These are phyloP conservation scores for Candida dubliniensis DNA, from an alignment of 1,139 yeast species.

Conservation along the genomic window DNA sequence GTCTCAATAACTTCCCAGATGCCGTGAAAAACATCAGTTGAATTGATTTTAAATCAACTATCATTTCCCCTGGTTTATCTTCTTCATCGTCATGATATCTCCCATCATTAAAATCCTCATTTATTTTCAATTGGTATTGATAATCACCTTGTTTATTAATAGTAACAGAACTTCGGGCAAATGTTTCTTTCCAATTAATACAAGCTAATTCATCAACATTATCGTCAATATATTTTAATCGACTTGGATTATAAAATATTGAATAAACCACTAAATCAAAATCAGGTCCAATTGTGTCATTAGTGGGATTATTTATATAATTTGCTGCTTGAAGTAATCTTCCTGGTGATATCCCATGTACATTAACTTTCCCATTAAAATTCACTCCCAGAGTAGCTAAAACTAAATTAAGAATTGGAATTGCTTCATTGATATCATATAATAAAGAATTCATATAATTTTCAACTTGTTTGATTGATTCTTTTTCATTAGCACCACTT, in stretches of 20 bases:
- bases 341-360: constrained; percentile 63
- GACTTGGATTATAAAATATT: constrained; percentile 62
- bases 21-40: constrained; percentile 68
- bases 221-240: constrained; percentile 36
- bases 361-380: constrained; percentile 46
- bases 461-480: constrained; percentile 50
- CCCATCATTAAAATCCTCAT: constrained; percentile 69
- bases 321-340: constrained; percentile 65
- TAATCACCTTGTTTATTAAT: constrained; percentile 30
- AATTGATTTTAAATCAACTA: constrained; percentile 44
- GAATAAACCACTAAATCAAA: constrained; percentile 63
- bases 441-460: constrained; percentile 49
- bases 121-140: constrained; percentile 46
- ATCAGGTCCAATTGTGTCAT: constrained; percentile 52
- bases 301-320: constrained; percentile 24
- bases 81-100: constrained; percentile 63
- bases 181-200: constrained; percentile 75
- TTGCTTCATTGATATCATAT: constrained; percentile 60
- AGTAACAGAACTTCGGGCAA: constrained; percentile 53
- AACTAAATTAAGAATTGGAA: constrained; percentile 69
- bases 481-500: constrained; percentile 33
- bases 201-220: constrained; percentile 29
- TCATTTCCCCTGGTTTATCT: constrained; percentile 31
- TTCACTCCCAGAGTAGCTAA: constrained; percentile 72
- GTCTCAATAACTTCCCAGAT: constrained; percentile 63